Evolutionary conservation across 2,329 filamentous ascomycete genomes (phyloP).

Genomic region (Penicillium freii): DNA sequence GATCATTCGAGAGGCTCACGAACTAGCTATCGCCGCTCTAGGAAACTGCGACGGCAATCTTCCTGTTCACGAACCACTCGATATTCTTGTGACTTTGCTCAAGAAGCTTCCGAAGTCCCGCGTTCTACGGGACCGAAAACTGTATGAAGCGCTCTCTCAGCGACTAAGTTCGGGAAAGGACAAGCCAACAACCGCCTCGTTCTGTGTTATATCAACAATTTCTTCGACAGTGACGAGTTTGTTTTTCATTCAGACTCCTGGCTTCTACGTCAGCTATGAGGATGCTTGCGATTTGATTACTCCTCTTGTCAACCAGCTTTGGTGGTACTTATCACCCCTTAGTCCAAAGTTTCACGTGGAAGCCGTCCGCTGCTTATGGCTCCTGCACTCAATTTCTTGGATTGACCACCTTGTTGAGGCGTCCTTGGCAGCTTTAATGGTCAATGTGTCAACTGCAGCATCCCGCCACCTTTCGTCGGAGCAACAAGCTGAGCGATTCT

Average conservation of each 20-base stretch:
- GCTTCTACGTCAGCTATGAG: constrained; percentile 41
- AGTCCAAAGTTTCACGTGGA: constrained; percentile 94
- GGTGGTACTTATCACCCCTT: constrained; percentile 76
- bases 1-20: constrained; percentile 60
- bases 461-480: constrained; percentile 32
- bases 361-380: constrained; percentile 80
- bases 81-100: constrained; percentile 55
- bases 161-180: constrained; percentile 23
- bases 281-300: constrained; percentile 62
- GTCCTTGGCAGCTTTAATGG: constrained; percentile 68
- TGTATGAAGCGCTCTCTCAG: constrained; percentile 37
- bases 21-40: constrained; percentile 35
- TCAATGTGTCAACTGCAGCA: constrained; percentile 43
- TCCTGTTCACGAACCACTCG: constrained; percentile 58
- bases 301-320: constrained; percentile 69
- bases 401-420: constrained; percentile 75
- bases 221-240: constrained; percentile 51
- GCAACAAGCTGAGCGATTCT: constrained; percentile 41
- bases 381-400: constrained; percentile 71
- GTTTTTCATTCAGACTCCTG: constrained; percentile 37
- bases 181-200: constrained; percentile 32
- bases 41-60: constrained; percentile 27
- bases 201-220: constrained; percentile 38
- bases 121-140: constrained; percentile 33
- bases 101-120: constrained; percentile 41